phyloP scores from a whole-genome alignment of 495 filamentous ascomycete genomes.

The Penicillium diatomitis region DNA sequence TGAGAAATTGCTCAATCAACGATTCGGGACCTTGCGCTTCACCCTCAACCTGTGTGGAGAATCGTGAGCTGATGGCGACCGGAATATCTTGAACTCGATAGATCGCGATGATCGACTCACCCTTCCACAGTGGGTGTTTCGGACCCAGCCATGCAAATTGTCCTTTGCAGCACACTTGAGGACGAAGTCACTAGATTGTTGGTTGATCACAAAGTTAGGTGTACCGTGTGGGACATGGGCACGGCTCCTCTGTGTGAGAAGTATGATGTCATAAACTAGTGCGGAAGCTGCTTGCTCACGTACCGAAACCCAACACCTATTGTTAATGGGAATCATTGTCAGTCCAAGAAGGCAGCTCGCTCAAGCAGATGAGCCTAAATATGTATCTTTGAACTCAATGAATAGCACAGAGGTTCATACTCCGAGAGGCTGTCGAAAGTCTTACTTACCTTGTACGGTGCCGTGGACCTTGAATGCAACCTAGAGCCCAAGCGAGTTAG shows the following conservation, averaged over 20 bases:
- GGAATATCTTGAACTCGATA: no score
- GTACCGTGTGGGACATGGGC: no score
- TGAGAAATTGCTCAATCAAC: constrained; percentile 56
- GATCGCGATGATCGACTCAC: constrained; percentile 25
- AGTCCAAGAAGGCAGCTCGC: no score
- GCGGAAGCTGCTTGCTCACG: not conserved
- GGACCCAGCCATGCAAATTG: constrained; percentile 67
- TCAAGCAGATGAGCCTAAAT: no score
- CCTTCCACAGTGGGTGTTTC: constrained; percentile 65
- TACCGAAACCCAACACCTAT: constrained; percentile 69
- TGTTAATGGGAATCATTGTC: no score
- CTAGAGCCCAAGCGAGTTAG: constrained; percentile 11
- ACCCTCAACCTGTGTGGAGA: constrained; percentile 34
- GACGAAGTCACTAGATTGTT: constrained; percentile 52
- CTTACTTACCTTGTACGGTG: constrained; percentile 40
- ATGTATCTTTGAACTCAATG: no score
- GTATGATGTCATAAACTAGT: constrained; percentile 13
- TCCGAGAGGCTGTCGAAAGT: no score
- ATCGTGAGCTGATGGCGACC: no score
- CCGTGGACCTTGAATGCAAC: constrained; percentile 45
- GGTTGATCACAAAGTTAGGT: no score
- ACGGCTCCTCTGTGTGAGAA: not conserved
- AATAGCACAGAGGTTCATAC: no score
- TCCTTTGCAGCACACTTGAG: constrained; percentile 55
- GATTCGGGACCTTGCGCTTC: constrained; percentile 72